These are phyloP conservation scores for Tetrahymena thermophila DNA, from an alignment of 73 alveolate genomes.

Conservation along the genomic window DNA sequence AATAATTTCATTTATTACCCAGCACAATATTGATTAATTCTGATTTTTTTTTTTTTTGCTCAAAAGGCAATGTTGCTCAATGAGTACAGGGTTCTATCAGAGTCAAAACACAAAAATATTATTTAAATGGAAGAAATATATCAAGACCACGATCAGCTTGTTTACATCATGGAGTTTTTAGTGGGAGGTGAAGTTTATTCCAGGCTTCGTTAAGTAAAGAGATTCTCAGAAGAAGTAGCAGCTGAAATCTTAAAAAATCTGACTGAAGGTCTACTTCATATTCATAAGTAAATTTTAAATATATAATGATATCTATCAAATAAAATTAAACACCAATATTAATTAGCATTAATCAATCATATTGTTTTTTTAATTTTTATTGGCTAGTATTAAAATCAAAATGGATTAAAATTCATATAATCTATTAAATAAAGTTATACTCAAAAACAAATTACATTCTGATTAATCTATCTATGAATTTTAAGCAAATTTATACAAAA, in stretches of 20 bases:
- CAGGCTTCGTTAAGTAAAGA: background rate
- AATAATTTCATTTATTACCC: background rate
- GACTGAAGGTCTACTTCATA: background rate
- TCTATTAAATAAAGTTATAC: too few species aligned
- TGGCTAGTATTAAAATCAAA: too few species aligned
- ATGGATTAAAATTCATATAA: too few species aligned
- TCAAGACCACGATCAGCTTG: background rate
- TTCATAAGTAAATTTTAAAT: background rate
- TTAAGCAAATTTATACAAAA: too few species aligned
- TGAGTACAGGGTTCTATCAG: background rate
- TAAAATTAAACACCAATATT: background rate
- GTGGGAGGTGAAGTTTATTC: background rate
- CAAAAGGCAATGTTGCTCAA: background rate
- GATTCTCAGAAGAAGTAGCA: background rate
- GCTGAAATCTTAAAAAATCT: background rate
- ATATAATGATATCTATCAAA: too few species aligned
- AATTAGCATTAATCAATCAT: background rate
- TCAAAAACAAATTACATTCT: too few species aligned
- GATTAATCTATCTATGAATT: too few species aligned
- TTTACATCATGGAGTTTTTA: background rate
- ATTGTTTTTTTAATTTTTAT: background rate
- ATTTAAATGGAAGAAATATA: background rate
- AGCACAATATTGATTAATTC: background rate
- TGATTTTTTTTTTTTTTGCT: background rate
- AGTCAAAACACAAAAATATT: background rate